Evolutionary conservation across 2,329 filamentous ascomycete genomes (phyloP).

Genomic region (Mycosphaerella sp.): DNA sequence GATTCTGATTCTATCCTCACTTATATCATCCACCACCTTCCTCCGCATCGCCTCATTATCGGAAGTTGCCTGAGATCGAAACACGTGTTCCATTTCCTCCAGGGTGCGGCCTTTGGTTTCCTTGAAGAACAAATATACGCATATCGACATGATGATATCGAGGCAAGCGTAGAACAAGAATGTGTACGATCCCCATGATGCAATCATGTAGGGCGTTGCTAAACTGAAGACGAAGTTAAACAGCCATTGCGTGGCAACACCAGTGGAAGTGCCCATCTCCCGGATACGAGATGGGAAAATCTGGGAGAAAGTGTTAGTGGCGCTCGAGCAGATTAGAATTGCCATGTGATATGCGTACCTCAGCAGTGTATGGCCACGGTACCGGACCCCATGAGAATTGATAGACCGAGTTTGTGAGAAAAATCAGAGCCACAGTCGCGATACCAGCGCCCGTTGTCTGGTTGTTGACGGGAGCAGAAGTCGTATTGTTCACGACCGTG

Average conservation of each 20-base stretch:
- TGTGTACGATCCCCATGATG: conserved; percentile 44
- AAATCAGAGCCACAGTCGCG: conserved; percentile 50
- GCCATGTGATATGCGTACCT: conserved; percentile 10
- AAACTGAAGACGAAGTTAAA: conserved; percentile 48
- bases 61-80: conserved; percentile 23
- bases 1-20: conserved; percentile 2
- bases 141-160: conserved; percentile 39
- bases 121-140: conserved; percentile 36
- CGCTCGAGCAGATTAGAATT: no score
- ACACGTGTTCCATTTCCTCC: conserved; percentile 33
- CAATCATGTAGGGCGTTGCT: conserved; percentile 47
- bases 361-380: conserved; percentile 46
- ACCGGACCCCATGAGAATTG: conserved; percentile 48
- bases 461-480: conserved; percentile 23
- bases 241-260: conserved; percentile 47
- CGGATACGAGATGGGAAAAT: conserved; percentile 50
- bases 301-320: conserved; percentile 6
- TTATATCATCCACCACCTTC: conserved; percentile 14
- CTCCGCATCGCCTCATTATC: conserved; percentile 24
- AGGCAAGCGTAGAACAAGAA: conserved; percentile 43
- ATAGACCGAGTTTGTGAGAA: conserved; percentile 50
- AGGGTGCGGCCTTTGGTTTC: conserved; percentile 36
- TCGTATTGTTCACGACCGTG: conserved; percentile 31
- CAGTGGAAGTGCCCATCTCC: conserved; percentile 46
- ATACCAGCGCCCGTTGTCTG: conserved; percentile 38